Evolutionary conservation across 257 asterid genomes (phyloP).

Genomic region (Solanum dulcamara): DNA sequence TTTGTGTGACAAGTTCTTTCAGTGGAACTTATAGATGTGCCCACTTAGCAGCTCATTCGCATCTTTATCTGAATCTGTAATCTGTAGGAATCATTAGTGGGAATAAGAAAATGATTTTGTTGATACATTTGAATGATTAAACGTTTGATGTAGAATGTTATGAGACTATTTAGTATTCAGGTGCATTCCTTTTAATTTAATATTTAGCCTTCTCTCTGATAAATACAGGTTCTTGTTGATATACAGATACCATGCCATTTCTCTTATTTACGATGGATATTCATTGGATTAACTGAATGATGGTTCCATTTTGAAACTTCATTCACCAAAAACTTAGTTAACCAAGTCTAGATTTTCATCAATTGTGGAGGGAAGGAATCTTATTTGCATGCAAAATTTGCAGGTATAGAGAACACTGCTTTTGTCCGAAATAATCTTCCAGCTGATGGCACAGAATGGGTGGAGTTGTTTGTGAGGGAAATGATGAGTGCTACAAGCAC

Average conservation of each 20-base stretch:
- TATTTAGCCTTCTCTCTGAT: neutral
- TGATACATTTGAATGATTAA: no score
- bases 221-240: neutral
- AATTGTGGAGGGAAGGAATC: neutral
- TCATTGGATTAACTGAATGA: neutral
- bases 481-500: constrained; percentile 59
- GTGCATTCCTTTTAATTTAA: neutral
- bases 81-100: neutral
- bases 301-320: neutral
- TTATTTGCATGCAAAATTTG: neutral
- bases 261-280: neutral
- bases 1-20: neutral
- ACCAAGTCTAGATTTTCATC: neutral
- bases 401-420: constrained; percentile 24
- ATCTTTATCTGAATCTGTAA: neutral
- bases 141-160: neutral
- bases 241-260: neutral
- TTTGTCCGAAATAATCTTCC: constrained; percentile 29
- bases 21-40: neutral
- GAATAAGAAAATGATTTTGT: no score
- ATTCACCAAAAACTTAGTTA: neutral
- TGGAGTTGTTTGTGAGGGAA: constrained; percentile 60
- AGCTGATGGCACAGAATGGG: constrained; percentile 72
- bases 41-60: neutral
- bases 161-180: neutral